Evolutionary conservation across 164 flowering plant genomes (phyloP).

Genomic region (Kingdonia uniflora): DNA sequence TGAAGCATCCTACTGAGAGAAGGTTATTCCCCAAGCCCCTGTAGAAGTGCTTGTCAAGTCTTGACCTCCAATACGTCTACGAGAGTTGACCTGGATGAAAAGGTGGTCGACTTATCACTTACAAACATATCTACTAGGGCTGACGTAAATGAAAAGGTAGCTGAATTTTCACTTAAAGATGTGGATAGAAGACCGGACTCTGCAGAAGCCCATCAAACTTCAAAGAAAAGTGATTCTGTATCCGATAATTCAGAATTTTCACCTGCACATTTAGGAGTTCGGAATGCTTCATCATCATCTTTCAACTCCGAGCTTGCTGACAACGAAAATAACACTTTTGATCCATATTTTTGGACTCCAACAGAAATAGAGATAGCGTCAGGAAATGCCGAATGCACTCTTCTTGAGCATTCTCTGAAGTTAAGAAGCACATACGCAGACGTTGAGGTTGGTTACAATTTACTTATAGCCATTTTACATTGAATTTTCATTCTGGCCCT

Average conservation of each 20-base stretch:
- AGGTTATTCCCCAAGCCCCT: conserved; percentile 1
- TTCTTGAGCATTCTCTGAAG: conserved; percentile 56
- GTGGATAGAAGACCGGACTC: conserved; percentile 14
- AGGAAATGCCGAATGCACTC: conserved; percentile 51
- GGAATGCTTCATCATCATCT: conserved; percentile 15
- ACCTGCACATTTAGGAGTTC: conserved; percentile 15
- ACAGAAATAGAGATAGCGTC: conserved; percentile 71
- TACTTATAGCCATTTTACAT: not conserved
- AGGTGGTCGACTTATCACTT: conserved; percentile 9
- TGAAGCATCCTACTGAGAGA: conserved; percentile 4
- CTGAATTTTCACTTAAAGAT: conserved; percentile 4
- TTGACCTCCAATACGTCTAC: conserved; percentile 12
- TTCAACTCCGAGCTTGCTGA: conserved; percentile 14
- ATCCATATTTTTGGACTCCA: conserved; percentile 66
- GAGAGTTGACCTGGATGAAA: conserved; percentile 16
- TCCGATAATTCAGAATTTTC: too few species aligned
- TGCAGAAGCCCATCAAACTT: conserved; percentile 13
- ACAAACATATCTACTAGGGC: conserved; percentile 9
- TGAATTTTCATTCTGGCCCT: too few species aligned
- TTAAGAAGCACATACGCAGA: conserved; percentile 72
- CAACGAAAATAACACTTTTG: conserved; percentile 26
- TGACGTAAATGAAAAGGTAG: conserved; percentile 11
- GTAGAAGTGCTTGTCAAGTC: conserved; percentile 5
- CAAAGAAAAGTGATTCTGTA: conserved; percentile 7
- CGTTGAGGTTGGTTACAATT: conserved; percentile 45